A percentile compares a stretch with the other conserved stretches of the same genome.
These are phyloP conservation scores for Sordariomycetes sp. DNA, from an alignment of 2,329 filamentous ascomycete genomes.

Conservation along the genomic window DNA sequence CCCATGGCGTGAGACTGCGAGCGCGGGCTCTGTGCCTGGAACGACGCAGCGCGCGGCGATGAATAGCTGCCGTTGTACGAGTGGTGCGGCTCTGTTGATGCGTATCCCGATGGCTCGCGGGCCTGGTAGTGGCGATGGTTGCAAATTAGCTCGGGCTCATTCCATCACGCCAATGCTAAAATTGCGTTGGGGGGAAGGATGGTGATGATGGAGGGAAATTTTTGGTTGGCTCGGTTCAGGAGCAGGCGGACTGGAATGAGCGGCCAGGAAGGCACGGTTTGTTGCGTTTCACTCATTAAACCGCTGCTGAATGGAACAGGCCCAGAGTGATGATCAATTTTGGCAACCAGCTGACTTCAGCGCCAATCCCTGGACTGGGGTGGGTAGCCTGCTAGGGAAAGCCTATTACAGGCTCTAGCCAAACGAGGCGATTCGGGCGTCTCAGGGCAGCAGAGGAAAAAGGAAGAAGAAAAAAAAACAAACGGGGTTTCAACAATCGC, in stretches of 20 bases:
- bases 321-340: not conserved
- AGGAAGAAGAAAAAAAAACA: not conserved
- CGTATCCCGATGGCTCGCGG: constrained; percentile 7
- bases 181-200: not conserved
- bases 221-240: constrained; percentile 1
- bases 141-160: constrained; percentile 5
- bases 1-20: constrained; percentile 32
- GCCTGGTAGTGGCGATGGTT: constrained; percentile 1
- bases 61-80: constrained; percentile 40
- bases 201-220: constrained; percentile 2
- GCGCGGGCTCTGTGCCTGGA: constrained; percentile 37
- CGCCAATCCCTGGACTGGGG: not conserved
- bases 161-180: not conserved
- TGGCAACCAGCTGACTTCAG: not conserved
- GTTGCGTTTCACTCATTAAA: not conserved
- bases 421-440: not conserved
- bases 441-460: not conserved
- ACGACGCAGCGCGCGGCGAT: constrained; percentile 33
- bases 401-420: not conserved
- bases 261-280: not conserved
- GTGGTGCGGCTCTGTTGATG: constrained; percentile 15
- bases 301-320: not conserved
- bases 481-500: constrained; percentile 4
- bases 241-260: not conserved
- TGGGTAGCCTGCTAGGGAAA: not conserved